Conservation (phyloP, 129 eudicot genomes). For the Tanacetum coccineum region DNA sequence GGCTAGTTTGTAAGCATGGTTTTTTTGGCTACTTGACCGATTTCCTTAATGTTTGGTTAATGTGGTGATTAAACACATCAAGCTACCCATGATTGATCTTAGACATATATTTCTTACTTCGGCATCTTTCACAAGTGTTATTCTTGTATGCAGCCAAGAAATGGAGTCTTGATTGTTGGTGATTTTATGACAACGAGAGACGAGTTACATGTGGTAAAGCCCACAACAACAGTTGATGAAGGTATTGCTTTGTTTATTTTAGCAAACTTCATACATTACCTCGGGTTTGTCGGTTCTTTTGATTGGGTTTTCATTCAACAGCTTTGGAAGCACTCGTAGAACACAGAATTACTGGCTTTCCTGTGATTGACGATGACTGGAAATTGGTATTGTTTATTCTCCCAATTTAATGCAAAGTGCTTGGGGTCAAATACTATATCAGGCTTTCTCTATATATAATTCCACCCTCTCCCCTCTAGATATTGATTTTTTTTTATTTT, state of each 20-base stretch:
- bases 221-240: slow-evolving; percentile 86
- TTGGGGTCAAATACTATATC: neutral
- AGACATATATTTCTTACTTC: slow-evolving; percentile 11
- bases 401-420: slow-evolving; percentile 3
- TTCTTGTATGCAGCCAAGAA: slow-evolving; percentile 41
- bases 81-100: neutral
- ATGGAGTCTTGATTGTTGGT: slow-evolving; percentile 75
- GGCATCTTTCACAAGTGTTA: slow-evolving; percentile 23
- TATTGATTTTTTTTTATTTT: too few relatives aligned
- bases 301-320: slow-evolving; percentile 33
- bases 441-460: too few relatives aligned
- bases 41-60: neutral
- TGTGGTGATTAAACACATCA: slow-evolving; percentile 1
- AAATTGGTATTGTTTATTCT: slow-evolving; percentile 53
- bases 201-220: slow-evolving; percentile 71
- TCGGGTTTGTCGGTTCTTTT: slow-evolving; percentile 5
- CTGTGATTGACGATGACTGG: slow-evolving; percentile 93
- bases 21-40: too few relatives aligned
- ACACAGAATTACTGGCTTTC: slow-evolving; percentile 87
- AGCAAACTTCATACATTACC: slow-evolving; percentile 7
- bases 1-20: too few relatives aligned
- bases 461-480: too few relatives aligned
- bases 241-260: slow-evolving; percentile 37
- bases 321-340: slow-evolving; percentile 82
- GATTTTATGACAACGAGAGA: slow-evolving; percentile 88